Percentiles rank a stretch among this genome's conserved stretches.
Conservation (phyloP, 768 basidiomycete species). For the Termitomyces sp. region DNA sequence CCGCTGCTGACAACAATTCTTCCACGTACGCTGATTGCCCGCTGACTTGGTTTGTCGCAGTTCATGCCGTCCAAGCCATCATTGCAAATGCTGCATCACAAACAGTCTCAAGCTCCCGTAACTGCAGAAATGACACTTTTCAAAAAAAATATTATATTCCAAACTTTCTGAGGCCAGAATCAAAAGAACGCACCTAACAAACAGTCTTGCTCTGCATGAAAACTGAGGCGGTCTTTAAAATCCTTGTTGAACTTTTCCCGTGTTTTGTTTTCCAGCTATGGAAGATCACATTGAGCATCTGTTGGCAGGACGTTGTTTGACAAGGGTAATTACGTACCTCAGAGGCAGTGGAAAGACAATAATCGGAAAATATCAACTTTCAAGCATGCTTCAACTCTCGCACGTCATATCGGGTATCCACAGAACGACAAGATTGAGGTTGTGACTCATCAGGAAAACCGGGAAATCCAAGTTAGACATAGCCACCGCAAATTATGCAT, state of each 20-base stretch:
- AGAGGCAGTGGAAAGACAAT: constrained; percentile 86
- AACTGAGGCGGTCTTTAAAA: constrained; percentile 71
- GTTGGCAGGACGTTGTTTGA: no score
- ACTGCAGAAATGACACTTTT: constrained; percentile 71
- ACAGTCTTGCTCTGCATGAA: constrained; percentile 86
- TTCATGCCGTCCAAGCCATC: constrained; percentile 79
- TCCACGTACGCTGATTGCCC: constrained; percentile 78
- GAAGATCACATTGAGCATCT: background rate
- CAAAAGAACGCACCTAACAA: constrained; percentile 60
- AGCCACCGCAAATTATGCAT: no score
- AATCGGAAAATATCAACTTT: constrained; percentile 93
- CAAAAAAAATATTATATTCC: background rate
- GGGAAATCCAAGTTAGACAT: no score
- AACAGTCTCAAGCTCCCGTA: constrained; percentile 82
- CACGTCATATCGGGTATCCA: constrained; percentile 73
- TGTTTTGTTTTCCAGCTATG: constrained; percentile 88
- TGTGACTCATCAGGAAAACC: no score
- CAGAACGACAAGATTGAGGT: constrained; percentile 56
- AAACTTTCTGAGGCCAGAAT: background rate
- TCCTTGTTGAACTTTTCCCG: constrained; percentile 73
- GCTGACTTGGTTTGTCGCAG: constrained; percentile 73
- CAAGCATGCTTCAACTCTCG: constrained; percentile 77
- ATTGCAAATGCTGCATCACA: constrained; percentile 75
- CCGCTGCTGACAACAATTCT: constrained; percentile 70
- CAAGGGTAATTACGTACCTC: constrained; percentile 51